phyloP scores from a whole-genome alignment of 1,284 basidiomycete species.

The Ceratobasidium sp. region DNA sequence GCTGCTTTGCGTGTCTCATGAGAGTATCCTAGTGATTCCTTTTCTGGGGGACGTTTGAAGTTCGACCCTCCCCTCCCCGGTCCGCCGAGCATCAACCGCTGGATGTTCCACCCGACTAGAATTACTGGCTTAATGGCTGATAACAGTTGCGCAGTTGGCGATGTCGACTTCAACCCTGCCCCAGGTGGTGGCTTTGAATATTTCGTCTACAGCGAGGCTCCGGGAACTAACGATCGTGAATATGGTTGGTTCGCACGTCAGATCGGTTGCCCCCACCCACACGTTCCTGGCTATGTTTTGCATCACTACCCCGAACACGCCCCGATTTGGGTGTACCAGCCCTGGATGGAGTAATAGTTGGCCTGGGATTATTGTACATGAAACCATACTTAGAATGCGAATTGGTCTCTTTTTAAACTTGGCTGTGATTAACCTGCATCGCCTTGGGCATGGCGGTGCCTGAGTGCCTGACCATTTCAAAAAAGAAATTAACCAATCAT shows the following conservation, averaged over 20 bases:
- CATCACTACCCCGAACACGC: neutral
- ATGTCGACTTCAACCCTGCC: constrained; percentile 6
- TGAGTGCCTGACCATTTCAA: no score
- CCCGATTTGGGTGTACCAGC: neutral
- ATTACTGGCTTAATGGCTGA: neutral
- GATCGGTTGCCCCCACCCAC: neutral
- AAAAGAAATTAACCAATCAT: no score
- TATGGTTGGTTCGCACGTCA: neutral
- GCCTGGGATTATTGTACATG: no score
- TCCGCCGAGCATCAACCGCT: neutral
- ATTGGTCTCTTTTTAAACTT: no score
- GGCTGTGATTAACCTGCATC: no score
- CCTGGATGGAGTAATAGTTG: neutral
- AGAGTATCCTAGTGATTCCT: neutral
- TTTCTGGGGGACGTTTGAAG: neutral
- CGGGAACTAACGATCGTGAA: neutral
- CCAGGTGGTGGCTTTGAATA: neutral
- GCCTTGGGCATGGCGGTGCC: no score
- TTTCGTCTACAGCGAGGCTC: neutral
- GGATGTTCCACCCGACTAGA: neutral
- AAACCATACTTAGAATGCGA: no score
- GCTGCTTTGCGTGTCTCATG: neutral
- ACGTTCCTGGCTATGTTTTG: neutral
- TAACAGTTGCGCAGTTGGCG: neutral
- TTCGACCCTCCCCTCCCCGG: neutral